These are phyloP conservation scores for Fusarium equiseti DNA, from an alignment of 2,329 filamentous ascomycete species.

Conservation along the genomic window DNA sequence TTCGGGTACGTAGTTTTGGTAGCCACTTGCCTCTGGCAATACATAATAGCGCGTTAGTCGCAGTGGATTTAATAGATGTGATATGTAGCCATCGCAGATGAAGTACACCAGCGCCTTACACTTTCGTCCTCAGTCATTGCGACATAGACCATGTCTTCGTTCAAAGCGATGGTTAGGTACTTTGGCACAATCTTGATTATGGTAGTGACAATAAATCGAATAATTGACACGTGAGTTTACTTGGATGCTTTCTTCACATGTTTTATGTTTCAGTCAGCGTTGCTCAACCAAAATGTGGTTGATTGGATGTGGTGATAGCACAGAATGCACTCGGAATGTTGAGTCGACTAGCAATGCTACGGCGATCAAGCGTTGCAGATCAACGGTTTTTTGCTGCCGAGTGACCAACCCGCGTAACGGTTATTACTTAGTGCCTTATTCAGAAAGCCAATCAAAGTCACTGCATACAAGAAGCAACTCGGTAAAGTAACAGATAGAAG, in stretches of 20 bases:
- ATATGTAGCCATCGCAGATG: neutral
- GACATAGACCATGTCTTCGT: neutral
- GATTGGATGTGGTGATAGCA: neutral
- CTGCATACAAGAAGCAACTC: neutral
- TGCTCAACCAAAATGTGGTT: neutral
- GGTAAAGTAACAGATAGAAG: neutral
- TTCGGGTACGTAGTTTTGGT: neutral
- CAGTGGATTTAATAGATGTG: neutral
- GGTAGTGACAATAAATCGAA: neutral
- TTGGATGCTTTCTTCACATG: neutral
- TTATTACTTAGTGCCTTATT: neutral
- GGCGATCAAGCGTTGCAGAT: neutral
- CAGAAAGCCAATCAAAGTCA: neutral
- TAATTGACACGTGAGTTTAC: neutral
- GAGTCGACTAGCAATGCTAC: neutral
- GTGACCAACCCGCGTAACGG: neutral
- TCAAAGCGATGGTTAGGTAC: neutral
- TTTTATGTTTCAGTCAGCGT: neutral
- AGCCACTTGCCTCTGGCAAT: neutral
- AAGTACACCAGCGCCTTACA: neutral
- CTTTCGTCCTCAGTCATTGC: neutral
- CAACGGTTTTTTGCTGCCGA: neutral
- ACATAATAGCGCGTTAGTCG: neutral
- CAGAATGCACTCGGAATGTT: neutral
- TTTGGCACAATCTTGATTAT: neutral